Evolutionary conservation across 2,329 filamentous ascomycete species (phyloP), one percentile per base, ranked within the genome.

Genomic region (Graphiopsis chlorocephala): DNA sequence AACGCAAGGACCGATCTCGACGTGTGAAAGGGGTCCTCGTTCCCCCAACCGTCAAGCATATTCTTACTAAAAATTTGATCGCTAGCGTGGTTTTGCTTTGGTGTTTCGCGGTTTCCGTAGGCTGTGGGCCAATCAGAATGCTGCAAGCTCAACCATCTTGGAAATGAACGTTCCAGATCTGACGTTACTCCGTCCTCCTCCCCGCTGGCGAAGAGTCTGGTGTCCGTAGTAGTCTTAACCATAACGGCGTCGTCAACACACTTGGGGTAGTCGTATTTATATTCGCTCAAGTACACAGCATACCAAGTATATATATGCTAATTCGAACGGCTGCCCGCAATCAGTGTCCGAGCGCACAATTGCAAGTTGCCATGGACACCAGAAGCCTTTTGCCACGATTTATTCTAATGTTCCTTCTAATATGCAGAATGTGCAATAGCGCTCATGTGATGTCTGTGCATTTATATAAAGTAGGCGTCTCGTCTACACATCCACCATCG

Each of bases 1-100:
- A n/a, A n/a, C n/a, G n/a, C n/a, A n/a, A n/a, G n/a, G n/a, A 33
- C 53, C 53, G 53, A n/a, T 20, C 29, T 56, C n/a, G 53, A 23
- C n/a, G 23, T 35, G 57, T 38, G 45, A 42, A 38, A 48, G 47
- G 45, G 47, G 53, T 56, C 53, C 31, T n/a, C n/a, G 15, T 53
- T 29, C 31, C 53, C 53, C 31, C 53, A 56, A 23, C 53, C 53
- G 53, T 56, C 8, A 38, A 31, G 28, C 25, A 45, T 29, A 6
- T 31, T 60, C 23, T 60, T 60, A 61, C 42, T 61, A 38, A 61
- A 52, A 35, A 17, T 61, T 61, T 50, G 26, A 23, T 47, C 38
- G 50, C 14, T 53, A 53, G 50, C 50, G 50, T 20, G 15, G 50
- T 53, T 25, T 31, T 28, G 50, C 26, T 53, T 20, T 17, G 50